Conservation (phyloP, 305 asterid genomes). For the Ruellia speciosa region DNA sequence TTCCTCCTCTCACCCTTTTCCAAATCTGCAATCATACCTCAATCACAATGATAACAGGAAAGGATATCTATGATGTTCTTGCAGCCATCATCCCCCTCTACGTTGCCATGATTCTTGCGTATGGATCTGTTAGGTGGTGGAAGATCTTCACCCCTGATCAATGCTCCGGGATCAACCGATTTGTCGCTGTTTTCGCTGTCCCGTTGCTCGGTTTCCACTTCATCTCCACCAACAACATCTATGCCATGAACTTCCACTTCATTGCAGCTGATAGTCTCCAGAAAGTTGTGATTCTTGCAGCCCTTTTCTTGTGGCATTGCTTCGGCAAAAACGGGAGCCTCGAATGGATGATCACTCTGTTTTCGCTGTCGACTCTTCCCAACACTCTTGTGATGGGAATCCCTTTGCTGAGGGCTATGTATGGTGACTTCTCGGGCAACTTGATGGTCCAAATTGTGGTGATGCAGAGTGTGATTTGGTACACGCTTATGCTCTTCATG, state of each 20-base stretch:
- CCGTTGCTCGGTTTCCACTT: constrained; percentile 81
- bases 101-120: constrained; percentile 85
- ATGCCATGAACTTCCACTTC: constrained; percentile 83
- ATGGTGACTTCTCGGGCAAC: constrained; percentile 76
- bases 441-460: constrained; percentile 91
- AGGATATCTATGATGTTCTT: constrained; percentile 76
- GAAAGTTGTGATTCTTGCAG: constrained; percentile 54
- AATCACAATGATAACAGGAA: constrained; percentile 58
- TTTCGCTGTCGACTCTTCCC: constrained; percentile 77
- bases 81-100: constrained; percentile 77
- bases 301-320: constrained; percentile 61
- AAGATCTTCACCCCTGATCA: constrained; percentile 88
- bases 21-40: too few species aligned
- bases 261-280: constrained; percentile 83
- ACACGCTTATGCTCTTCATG: constrained; percentile 69
- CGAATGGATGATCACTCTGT: constrained; percentile 81
- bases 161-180: constrained; percentile 89
- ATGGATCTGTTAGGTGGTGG: constrained; percentile 90
- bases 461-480: constrained; percentile 83
- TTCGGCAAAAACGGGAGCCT: constrained; percentile 45
- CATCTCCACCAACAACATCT: constrained; percentile 64
- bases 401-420: constrained; percentile 75
- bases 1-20: too few species aligned
- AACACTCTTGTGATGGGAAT: constrained; percentile 93
- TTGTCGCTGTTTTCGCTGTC: constrained; percentile 86